phyloP scores from a whole-genome alignment of 2,329 filamentous ascomycete species.

The Hymenoscyphus linearis region DNA sequence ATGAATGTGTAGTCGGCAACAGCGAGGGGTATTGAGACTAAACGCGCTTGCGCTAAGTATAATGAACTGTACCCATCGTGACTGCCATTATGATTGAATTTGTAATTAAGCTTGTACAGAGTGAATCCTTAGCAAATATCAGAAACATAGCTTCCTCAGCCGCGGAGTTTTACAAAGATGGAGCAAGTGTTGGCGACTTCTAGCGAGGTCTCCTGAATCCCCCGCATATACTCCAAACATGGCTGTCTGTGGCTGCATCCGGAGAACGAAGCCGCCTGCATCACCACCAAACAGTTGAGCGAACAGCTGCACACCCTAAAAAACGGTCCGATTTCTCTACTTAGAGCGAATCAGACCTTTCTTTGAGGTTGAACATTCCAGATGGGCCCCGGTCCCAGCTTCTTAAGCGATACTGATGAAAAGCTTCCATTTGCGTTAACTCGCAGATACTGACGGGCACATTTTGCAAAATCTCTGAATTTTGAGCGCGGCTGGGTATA shows the following conservation, averaged over 20 bases:
- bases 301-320: not conserved
- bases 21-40: not conserved
- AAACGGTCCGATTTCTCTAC: not conserved
- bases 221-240: not conserved
- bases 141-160: not conserved
- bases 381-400: not conserved
- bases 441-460: not conserved
- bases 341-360: not conserved
- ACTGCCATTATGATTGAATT: not conserved
- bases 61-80: not conserved
- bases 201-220: not conserved
- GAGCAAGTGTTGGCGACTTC: not conserved
- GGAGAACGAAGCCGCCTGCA: not conserved
- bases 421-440: not conserved
- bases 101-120: not conserved
- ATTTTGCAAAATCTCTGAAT: not conserved
- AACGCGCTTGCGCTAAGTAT: not conserved
- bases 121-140: not conserved
- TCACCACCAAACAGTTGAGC: not conserved
- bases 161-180: not conserved
- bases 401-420: not conserved
- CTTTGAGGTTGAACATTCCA: not conserved
- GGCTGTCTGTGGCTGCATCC: not conserved
- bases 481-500: not conserved
- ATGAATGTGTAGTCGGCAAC: not conserved